Percentiles rank a stretch among this genome's conserved stretches.
Evolutionary conservation across 1,284 basidiomycete species (phyloP).

Genomic region (Pyrrhoderma lamaoense): DNA sequence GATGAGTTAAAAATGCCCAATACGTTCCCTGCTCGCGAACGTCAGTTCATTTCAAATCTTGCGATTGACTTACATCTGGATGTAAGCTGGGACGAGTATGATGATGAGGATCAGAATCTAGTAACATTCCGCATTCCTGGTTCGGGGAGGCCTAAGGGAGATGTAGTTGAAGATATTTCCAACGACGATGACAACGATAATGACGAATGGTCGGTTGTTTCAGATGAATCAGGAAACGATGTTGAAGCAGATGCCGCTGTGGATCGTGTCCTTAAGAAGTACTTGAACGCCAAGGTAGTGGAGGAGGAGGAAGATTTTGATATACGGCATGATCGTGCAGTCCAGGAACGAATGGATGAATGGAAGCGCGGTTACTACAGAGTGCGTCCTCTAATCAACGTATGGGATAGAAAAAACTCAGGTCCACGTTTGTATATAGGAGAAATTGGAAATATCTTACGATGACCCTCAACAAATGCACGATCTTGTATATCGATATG

Average conservation of each 20-base stretch:
- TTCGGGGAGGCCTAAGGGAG: conserved; percentile 27
- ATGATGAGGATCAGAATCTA: conserved; percentile 73
- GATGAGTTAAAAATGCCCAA: conserved; percentile 64
- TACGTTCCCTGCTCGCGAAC: conserved; percentile 69
- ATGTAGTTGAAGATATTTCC: conserved; percentile 31
- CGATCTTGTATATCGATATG: conserved; percentile 71
- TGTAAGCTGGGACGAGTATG: conserved; percentile 85
- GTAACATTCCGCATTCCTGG: conserved; percentile 58
- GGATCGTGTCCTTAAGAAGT: conserved; percentile 81
- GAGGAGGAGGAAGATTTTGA: conserved; percentile 72
- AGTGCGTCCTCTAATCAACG: conserved; percentile 36
- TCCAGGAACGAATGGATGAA: conserved; percentile 81
- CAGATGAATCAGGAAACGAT: conserved; percentile 42
- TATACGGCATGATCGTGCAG: conserved; percentile 61
- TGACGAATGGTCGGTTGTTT: conserved; percentile 43
- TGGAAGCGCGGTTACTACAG: conserved; percentile 92
- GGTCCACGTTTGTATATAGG: conserved; percentile 34
- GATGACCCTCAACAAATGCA: conserved; percentile 61
- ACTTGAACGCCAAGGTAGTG: conserved; percentile 73
- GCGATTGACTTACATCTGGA: conserved; percentile 69
- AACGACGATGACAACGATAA: conserved; percentile 34
- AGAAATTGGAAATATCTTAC: conserved; percentile 78
- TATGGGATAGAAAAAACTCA: neutral
- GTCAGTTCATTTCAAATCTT: conserved; percentile 68
- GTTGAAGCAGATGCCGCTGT: conserved; percentile 64